Base-by-base conservation (phyloP, 371 early-diverging fungal species). In the Actinomortierella wolfii region DNA sequence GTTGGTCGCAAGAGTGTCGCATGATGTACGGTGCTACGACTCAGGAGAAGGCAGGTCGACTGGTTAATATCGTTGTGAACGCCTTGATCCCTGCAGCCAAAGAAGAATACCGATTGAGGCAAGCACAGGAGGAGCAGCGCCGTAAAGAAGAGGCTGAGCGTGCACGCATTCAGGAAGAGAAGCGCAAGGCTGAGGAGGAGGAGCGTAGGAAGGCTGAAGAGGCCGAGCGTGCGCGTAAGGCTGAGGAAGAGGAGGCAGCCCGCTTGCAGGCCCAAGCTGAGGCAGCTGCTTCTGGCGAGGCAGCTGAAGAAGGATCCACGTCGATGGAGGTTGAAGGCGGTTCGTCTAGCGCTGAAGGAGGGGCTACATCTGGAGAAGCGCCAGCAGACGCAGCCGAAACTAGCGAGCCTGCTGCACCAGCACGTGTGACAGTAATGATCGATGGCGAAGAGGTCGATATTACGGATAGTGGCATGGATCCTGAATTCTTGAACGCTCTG, bases 381-480 rank as follows among this genome's bases (percentile, higher is more conserved):
- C 47, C 56, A 1, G 58, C 54, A 6, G 63, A 59, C 15, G 69
- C 69, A 5, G 74, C 76, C n/a, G 62, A 67, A 9, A 64, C 70
- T 20, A 45, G 73, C 4, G 78, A 78, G 23, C 76, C 82, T 0
- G 84, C 48, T 0, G 57, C 63, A 4, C 67, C 74, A 15, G 48
- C 50, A 63, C 40, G 61, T 50, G 46, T 58, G 8, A 64, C 83
- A 11, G 83, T 92, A 34, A 83, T 70, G 42, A 77, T 94, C 34
- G 78, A 86, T 57, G 95, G 95, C n/a, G 68, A 86, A 45, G 59
- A 78, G 56, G 84, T 96, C 0, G 97, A 98, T 67, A 93, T 98
- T 25, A 92, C 96, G 2, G 93, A 93, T 21, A 90, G 94, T 40
- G 98, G 96, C 21, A 97, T 98, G 48, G 99, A 98, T 67, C 84